Percentiles rank a stretch among this genome's conserved stretches.
These are phyloP conservation scores for Tolypocladium capitatum DNA, from an alignment of 2,329 filamentous ascomycete genomes.

Conservation along the genomic window DNA sequence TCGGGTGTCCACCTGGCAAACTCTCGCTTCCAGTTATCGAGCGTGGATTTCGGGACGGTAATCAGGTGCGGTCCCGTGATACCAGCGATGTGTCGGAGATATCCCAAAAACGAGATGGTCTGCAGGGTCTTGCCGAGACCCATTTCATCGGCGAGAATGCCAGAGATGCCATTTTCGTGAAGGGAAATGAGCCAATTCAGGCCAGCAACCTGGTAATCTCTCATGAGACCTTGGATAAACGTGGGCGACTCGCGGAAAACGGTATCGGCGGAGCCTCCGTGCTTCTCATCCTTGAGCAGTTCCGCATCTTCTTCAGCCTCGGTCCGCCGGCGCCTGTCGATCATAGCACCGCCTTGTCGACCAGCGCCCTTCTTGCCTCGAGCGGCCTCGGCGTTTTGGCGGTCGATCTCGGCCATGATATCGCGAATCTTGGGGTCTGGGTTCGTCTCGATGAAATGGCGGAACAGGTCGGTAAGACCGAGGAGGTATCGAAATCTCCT, in stretches of 20 bases:
- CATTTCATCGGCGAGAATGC: conserved; percentile 97
- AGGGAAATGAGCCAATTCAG: conserved; percentile 96
- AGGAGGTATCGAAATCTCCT: conserved; percentile 88
- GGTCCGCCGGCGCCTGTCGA: conserved; percentile 69
- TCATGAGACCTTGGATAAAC: conserved; percentile 82
- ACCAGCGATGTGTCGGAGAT: conserved; percentile 78
- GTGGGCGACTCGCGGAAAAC: conserved; percentile 87
- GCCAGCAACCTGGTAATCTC: conserved; percentile 91
- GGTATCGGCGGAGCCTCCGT: conserved; percentile 71
- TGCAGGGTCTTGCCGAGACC: conserved; percentile 94
- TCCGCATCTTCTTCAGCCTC: conserved; percentile 98
- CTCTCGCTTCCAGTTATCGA: conserved; percentile 97
- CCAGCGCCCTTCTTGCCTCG: conserved; percentile 60
- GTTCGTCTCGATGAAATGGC: conserved; percentile 97
- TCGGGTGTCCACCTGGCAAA: conserved; percentile 92
- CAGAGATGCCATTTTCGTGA: conserved; percentile 97
- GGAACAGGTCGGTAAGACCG: conserved; percentile 90
- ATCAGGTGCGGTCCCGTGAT: conserved; percentile 87
- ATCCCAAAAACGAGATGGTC: conserved; percentile 93
- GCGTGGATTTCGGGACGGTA: conserved; percentile 86
- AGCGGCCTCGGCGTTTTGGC: conserved; percentile 66
- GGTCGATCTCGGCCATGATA: conserved; percentile 88
- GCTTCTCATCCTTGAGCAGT: conserved; percentile 71
- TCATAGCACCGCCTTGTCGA: conserved; percentile 73
- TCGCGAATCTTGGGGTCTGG: conserved; percentile 90